These are phyloP conservation scores for Solanum okadae DNA, from an alignment of 257 asterid species.

Conservation along the genomic window DNA sequence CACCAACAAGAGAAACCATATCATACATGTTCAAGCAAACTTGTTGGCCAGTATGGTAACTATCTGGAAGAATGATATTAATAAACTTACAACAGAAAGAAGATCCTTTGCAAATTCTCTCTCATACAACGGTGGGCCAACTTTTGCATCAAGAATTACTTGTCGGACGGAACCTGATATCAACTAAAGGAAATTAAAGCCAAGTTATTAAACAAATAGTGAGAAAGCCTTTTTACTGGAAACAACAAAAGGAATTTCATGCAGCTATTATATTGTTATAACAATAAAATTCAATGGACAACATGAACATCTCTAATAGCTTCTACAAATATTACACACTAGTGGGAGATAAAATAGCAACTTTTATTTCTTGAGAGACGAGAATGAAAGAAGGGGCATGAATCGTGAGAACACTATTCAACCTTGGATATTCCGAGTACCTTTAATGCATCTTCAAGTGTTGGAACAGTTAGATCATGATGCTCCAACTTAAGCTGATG, in stretches of 20 bases:
- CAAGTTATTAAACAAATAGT: slow-evolving; percentile 13
- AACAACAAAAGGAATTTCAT: neutral
- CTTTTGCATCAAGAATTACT: slow-evolving; percentile 89
- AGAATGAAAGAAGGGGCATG: neutral
- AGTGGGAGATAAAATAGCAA: neutral
- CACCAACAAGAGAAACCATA: neutral
- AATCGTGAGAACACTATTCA: neutral
- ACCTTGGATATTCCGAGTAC: slow-evolving; percentile 16
- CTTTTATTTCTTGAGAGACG: neutral
- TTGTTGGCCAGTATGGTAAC: neutral
- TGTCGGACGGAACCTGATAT: slow-evolving; percentile 65
- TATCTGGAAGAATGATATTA: neutral
- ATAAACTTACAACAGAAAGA: slow-evolving; percentile 53
- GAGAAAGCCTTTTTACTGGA: neutral
- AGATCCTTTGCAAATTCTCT: slow-evolving; percentile 72
- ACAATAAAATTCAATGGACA: neutral
- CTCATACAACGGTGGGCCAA: slow-evolving; percentile 82
- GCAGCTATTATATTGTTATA: neutral
- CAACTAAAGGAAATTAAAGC: slow-evolving; percentile 36
- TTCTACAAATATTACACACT: neutral
- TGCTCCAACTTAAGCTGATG: slow-evolving; percentile 39
- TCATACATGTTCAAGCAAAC: neutral
- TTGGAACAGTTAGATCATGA: slow-evolving; percentile 50
- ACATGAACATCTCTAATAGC: neutral
- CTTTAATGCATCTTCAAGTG: slow-evolving; percentile 78